Evolutionary conservation across 345 rosid genomes (phyloP).

Genomic region (Murraya paniculata): DNA sequence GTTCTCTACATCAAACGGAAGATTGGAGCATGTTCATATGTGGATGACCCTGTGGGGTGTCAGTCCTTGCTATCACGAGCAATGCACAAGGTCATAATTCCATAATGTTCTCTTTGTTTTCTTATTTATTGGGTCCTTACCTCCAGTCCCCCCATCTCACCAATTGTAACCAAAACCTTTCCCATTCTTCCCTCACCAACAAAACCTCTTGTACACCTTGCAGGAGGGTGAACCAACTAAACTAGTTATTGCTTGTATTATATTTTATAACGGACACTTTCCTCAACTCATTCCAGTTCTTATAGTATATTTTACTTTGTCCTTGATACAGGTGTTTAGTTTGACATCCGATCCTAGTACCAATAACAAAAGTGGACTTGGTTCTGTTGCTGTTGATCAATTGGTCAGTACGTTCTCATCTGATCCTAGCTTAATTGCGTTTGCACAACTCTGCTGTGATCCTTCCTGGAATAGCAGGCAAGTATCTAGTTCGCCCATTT

Average conservation of each 20-base stretch:
- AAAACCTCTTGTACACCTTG: background rate
- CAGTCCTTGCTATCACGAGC: slow-evolving; percentile 91
- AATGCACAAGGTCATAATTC: slow-evolving; percentile 83
- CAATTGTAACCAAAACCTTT: background rate
- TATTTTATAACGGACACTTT: background rate
- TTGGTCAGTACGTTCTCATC: slow-evolving; percentile 93
- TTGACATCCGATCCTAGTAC: slow-evolving; percentile 39
- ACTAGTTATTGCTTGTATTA: background rate
- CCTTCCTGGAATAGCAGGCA: slow-evolving; percentile 82
- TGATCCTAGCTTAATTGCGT: slow-evolving; percentile 92
- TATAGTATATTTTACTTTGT: slow-evolving; percentile 10
- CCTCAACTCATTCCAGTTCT: slow-evolving; percentile 7
- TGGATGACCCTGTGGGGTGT: slow-evolving; percentile 92
- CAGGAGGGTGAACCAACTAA: background rate
- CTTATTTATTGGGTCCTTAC: background rate
- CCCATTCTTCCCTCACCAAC: background rate
- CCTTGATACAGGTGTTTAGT: slow-evolving; percentile 70
- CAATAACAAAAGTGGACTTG: slow-evolving; percentile 38
- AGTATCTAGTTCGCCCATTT: slow-evolving; percentile 4
- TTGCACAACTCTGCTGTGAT: slow-evolving; percentile 87
- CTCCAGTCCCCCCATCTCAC: background rate
- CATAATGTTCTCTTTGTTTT: background rate
- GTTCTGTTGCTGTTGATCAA: slow-evolving; percentile 71
- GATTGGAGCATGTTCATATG: slow-evolving; percentile 96
- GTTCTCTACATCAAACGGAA: slow-evolving; percentile 85